Evolutionary conservation across 164 flowering plant genomes (phyloP).

Genomic region (Chimonanthus salicifolius): DNA sequence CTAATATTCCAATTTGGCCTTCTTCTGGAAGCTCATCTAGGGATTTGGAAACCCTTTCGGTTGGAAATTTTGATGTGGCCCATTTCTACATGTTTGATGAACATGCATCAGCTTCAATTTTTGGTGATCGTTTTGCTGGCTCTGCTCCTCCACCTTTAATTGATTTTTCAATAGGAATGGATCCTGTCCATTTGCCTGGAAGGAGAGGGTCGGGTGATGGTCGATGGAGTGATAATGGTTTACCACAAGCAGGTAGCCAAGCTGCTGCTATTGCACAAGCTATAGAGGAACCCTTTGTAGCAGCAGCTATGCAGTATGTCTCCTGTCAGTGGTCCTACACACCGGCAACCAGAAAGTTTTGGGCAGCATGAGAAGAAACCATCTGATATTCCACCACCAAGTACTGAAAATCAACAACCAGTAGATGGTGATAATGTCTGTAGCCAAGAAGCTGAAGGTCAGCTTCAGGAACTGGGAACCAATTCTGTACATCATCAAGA

Average conservation of each 20-base stretch:
- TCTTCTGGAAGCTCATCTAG: conserved; percentile 52
- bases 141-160: conserved; percentile 63
- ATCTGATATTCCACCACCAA: conserved; percentile 25
- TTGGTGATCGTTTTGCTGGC: conserved; percentile 60
- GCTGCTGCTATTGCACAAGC: conserved; percentile 79
- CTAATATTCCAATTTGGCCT: conserved; percentile 49
- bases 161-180: conserved; percentile 81
- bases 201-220: conserved; percentile 82
- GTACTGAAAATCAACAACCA: conserved; percentile 26
- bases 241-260: conserved; percentile 77
- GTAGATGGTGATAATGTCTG: conserved; percentile 26
- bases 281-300: conserved; percentile 71
- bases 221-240: conserved; percentile 98
- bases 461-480: conserved; percentile 22
- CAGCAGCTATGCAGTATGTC: conserved; percentile 44
- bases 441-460: conserved; percentile 36
- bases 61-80: conserved; percentile 58
- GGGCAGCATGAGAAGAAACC: conserved; percentile 36
- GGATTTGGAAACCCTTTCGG: conserved; percentile 56
- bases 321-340: conserved; percentile 35
- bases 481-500: conserved; percentile 21
- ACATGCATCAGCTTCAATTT: conserved; percentile 49
- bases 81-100: conserved; percentile 89
- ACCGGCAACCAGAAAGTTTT: conserved; percentile 33
- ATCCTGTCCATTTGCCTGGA: conserved; percentile 54